Base-by-base conservation (phyloP, 108 stramenopile genomes). In the Cyclotella sp. region DNA sequence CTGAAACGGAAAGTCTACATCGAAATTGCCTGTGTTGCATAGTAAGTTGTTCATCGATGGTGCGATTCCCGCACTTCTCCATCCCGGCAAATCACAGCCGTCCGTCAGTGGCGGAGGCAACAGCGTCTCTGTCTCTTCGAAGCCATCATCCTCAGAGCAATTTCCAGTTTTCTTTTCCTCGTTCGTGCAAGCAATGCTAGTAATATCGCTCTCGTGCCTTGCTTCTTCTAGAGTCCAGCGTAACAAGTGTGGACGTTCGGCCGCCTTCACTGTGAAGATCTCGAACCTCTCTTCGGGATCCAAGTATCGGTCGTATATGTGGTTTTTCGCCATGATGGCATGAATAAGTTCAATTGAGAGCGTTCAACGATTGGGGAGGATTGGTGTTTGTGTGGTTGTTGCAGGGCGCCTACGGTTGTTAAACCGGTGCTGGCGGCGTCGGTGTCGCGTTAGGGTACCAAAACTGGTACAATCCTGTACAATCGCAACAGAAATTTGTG, bases 1-100 rank as follows among this genome's bases (percentile, higher is more conserved):
- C 52, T 63, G 53, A 40, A 81, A 53, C 10, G 68, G 69, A 41
- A 9, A 60, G 19, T 75, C 80, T 21, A 75, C 41, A 46, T 68
- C 68, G 14, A 57, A 30, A 21, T 9, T 27, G 60, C 26, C 21
- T n/a, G 22, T n/a, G 15, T 46, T 68, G 40, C 15, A 47, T 3
- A 49, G 12, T 54, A n/a, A n/a, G 8, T 40, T 34, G 49, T 40
- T 73, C 34, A 39, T 61, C 9, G 34, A 58, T 11, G 81, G 72
- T 21, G 89, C 83, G 18, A 91, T 67, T 43, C 77, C 46, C 24
- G 70, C 58, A 4, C 73, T 39, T 59, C 93, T 83, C 90, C 90
- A 94, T 19, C 90, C 89, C 18, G 87, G 85, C 16, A 94, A 41
- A 66, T 94, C 93, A 63, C 90, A 89, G n/a, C 93, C 93, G 72